These are phyloP conservation scores for Acorus calamus DNA, from an alignment of 106 monocot genomes.

Conservation along the genomic window DNA sequence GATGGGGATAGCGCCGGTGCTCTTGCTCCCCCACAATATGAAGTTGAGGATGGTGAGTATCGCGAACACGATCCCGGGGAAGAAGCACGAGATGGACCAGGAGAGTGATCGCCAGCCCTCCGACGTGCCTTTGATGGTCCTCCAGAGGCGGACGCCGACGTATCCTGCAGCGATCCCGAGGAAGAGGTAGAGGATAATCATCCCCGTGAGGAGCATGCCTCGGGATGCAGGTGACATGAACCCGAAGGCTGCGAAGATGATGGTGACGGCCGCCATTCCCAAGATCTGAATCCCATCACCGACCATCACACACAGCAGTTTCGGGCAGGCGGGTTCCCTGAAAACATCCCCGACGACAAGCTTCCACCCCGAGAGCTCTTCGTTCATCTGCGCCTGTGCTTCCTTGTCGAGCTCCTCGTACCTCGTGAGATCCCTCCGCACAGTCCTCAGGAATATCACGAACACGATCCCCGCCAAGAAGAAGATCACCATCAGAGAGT, in stretches of 20 bases:
- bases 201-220: conserved; percentile 68
- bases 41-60: conserved; percentile 47
- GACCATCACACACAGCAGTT: conserved; percentile 56
- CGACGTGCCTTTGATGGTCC: conserved; percentile 48
- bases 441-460: conserved; percentile 59
- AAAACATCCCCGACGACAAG: conserved; percentile 68
- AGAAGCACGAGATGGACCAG: conserved; percentile 65
- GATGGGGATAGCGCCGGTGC: conserved; percentile 55
- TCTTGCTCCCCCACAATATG: conserved; percentile 50
- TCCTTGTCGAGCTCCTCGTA: conserved; percentile 58
- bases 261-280: conserved; percentile 49
- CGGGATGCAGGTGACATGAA: conserved; percentile 73
- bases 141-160: conserved; percentile 45
- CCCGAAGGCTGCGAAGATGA: conserved; percentile 54
- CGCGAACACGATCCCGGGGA: conserved; percentile 48
- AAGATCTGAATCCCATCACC: conserved; percentile 64
- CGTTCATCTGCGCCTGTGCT: conserved; percentile 56
- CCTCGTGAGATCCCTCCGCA: conserved; percentile 51
- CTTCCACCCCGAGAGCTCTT: conserved; percentile 66
- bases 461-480: conserved; percentile 61
- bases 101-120: conserved; percentile 53
- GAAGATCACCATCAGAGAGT: conserved; percentile 61
- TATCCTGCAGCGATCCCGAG: conserved; percentile 51
- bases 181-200: conserved; percentile 60
- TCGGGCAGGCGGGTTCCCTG: conserved; percentile 47